phyloP scores from a whole-genome alignment of 192 early-diverging fungal genomes.

The Lobosporangium transversale region DNA sequence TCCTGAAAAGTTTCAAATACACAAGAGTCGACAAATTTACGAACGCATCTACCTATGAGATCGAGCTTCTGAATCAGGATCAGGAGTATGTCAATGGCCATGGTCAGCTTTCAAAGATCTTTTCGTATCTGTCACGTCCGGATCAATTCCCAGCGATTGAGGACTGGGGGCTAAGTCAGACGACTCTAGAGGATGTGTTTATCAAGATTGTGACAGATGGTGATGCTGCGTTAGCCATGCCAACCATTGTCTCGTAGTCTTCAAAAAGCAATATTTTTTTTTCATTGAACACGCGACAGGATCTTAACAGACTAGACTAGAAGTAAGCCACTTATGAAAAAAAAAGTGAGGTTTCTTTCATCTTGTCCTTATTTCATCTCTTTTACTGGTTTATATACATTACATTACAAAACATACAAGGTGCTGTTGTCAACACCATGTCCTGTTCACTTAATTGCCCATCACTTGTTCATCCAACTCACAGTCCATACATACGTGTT shows the following conservation, averaged over 20 bases:
- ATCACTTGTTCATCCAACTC: background rate
- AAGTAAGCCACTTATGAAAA: background rate
- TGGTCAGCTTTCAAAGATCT: slow-evolving; percentile 60
- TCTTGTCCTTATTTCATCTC: too few relatives aligned
- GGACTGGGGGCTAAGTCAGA: slow-evolving; percentile 76
- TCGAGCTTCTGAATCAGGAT: slow-evolving; percentile 47
- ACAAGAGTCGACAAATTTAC: slow-evolving; percentile 48
- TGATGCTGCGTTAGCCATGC: slow-evolving; percentile 37
- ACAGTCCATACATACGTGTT: background rate
- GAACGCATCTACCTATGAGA: slow-evolving; percentile 44
- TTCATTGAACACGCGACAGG: background rate
- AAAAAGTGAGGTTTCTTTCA: too few relatives aligned
- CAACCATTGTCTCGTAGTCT: slow-evolving; percentile 12
- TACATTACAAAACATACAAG: too few relatives aligned
- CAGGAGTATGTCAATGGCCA: slow-evolving; percentile 63
- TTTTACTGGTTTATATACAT: too few relatives aligned
- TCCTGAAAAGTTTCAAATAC: slow-evolving; percentile 16
- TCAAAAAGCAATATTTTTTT: background rate
- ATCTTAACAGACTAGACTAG: background rate
- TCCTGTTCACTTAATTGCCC: background rate
- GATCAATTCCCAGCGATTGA: slow-evolving; percentile 59
- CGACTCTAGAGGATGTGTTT: slow-evolving; percentile 76
- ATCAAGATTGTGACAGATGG: slow-evolving; percentile 56
- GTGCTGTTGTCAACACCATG: too few relatives aligned
- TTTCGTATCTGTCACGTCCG: slow-evolving; percentile 59